Base-by-base conservation (phyloP, 306 rosid species). In the Aeschynomene evenia region DNA sequence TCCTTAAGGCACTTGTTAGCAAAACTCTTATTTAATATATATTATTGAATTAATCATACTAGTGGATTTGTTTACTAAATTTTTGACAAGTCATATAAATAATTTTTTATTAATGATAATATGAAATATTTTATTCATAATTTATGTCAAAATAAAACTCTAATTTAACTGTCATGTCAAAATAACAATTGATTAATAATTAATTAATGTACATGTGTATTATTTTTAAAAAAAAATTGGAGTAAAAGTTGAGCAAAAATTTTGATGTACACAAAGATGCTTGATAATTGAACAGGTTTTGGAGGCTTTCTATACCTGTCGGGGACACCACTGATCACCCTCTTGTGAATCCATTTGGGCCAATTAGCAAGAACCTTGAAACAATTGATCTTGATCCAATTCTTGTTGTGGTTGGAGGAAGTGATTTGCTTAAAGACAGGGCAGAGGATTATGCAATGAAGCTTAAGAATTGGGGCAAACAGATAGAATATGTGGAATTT, bases 301-400 rank as follows among this genome's bases (percentile, higher is more conserved):
- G 98, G 96, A 92, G 96, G 82, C 81, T 89, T 12, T 92, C 92
- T 0, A 37, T 89, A 64, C 98, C 98, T 0, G 29, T 57, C 10
- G 95, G 91, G 31, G 86, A 85, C 6, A 80, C 59, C 34, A 79
- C 85, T 2, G 96, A 92, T 77, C 85, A 86, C 55, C 98, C 95
- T 2, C 45, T 88, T 2, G 96, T 88, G 82, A 89, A 92, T 80
- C 92, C 89, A 29, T 89, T 89, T 53, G 98, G 93, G 16, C 86
- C 91, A 7, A 0, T 0, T 4, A 86, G 92, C 72, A 61, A 49
- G 29, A 76, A 73, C 12, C 85, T 92, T 66, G 91, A 89, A 75
- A 49, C 12, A 0, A 58, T 80, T 60, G 79, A 58, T 49, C 14
- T 89, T 50, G 91, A 89, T 13, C 93, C 98, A 6, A 89, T 88